Evolutionary conservation across 345 rosid genomes (phyloP).

Genomic region (Isatis tinctoria): DNA sequence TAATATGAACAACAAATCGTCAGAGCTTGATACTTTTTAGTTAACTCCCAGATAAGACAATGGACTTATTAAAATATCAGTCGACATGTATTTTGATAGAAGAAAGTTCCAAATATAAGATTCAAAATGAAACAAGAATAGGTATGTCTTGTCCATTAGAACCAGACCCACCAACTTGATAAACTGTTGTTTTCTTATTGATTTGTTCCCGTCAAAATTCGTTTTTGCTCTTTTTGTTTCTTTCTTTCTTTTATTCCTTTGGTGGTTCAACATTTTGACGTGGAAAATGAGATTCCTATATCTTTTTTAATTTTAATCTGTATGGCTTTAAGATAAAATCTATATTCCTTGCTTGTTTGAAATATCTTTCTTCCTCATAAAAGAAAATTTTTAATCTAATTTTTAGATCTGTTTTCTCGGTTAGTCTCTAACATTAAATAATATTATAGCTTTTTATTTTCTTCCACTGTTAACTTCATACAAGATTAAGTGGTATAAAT

Average conservation of each 20-base stretch:
- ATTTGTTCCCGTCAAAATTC: constrained; percentile 5
- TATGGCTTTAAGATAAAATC: constrained; percentile 18
- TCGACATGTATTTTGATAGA: not conserved
- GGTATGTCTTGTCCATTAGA: constrained; percentile 32
- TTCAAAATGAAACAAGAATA: constrained; percentile 24
- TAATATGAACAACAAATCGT: not conserved
- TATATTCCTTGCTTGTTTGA: constrained; percentile 30
- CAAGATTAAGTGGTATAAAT: not conserved
- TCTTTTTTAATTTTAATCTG: constrained; percentile 20
- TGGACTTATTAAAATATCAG: not conserved
- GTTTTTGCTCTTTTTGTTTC: constrained; percentile 26
- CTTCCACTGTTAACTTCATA: not conserved
- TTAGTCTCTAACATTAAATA: not conserved
- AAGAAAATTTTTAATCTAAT: not conserved
- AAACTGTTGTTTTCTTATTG: constrained; percentile 7
- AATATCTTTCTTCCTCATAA: constrained; percentile 8
- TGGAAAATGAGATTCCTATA: constrained; percentile 30
- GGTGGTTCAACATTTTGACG: constrained; percentile 34
- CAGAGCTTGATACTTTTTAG: not conserved
- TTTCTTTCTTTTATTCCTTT: constrained; percentile 23
- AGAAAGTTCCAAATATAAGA: constrained; percentile 22
- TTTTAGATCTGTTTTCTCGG: not conserved
- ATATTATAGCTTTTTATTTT: not conserved
- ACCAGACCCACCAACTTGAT: constrained; percentile 30
- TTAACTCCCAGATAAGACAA: not conserved